Percentiles rank a stretch among this genome's conserved stretches.
These are phyloP conservation scores for Termitomyces titanicus DNA, from an alignment of 768 basidiomycete genomes.

Conservation along the genomic window DNA sequence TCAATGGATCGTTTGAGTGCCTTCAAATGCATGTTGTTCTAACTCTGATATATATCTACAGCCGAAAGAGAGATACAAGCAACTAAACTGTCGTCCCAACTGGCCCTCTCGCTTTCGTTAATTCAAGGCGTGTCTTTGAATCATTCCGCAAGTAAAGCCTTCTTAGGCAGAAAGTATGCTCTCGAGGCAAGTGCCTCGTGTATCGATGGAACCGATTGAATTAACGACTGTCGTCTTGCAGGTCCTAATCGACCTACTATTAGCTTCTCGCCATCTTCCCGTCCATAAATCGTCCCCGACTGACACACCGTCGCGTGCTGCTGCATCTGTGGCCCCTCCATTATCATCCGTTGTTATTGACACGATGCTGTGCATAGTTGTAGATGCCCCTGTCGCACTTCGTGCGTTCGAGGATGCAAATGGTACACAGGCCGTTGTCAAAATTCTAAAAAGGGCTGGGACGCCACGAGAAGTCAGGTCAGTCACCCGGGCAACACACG, in stretches of 20 bases:
- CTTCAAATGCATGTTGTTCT: background rate
- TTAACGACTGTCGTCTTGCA: conserved; percentile 22
- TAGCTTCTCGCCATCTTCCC: conserved; percentile 63
- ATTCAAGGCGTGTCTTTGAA: conserved; percentile 75
- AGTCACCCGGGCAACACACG: conserved; percentile 14
- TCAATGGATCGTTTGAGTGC: conserved; percentile 39
- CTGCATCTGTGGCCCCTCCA: conserved; percentile 26
- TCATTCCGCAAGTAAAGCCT: conserved; percentile 65
- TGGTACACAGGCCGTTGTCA: conserved; percentile 83
- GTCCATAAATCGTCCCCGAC: conserved; percentile 21
- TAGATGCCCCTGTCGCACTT: conserved; percentile 74
- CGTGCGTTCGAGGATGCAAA: conserved; percentile 74
- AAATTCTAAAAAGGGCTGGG: conserved; percentile 79
- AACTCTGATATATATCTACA: conserved; percentile 9
- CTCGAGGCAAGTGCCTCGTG: conserved; percentile 52
- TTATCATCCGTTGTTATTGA: conserved; percentile 80
- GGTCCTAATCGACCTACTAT: conserved; percentile 71
- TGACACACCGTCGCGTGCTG: conserved; percentile 19
- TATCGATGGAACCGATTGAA: conserved; percentile 1
- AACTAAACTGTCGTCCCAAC: conserved; percentile 43
- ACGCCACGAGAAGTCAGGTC: conserved; percentile 89
- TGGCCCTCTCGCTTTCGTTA: conserved; percentile 59
- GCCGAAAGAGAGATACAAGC: conserved; percentile 46
- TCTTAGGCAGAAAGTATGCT: conserved; percentile 61
- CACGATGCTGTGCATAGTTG: conserved; percentile 83